Base-by-base conservation (phyloP, 2,329 filamentous ascomycete genomes). In the Fonsecaea pedrosoi region DNA sequence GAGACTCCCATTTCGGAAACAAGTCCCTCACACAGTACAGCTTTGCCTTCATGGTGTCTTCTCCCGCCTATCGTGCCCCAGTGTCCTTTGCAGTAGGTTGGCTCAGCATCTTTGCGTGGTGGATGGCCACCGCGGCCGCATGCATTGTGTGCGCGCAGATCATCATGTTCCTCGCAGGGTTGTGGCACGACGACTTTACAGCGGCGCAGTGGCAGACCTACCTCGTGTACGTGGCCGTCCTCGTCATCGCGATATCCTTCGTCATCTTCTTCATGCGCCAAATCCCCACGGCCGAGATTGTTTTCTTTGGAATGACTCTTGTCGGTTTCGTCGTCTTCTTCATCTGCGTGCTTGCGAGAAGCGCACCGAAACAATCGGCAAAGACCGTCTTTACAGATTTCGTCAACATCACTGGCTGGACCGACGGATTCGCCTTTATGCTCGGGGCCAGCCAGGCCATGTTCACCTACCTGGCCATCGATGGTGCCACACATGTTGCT, bases 321-420 rank as follows among this genome's bases (percentile, higher is more conserved):
- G 30, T 63, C 10, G 72, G 67, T 12, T 74, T 73, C 35, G 35
- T 75, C 5, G 73, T 75, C n/a, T 67, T 73, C 35, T 57, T 77
- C 18, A 72, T 77, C 56, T 70, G 74, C 2, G 58, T 78, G 25
- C 69, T 79, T 13, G 69, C 68, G 1, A 64, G 62, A 21, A 65
- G 63, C 35, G 40, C 55, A 9, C 56, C 68, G 13, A 72, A 71
- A 63, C 70, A 73, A 56, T 42, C 83, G 9, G 89, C 82, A n/a
- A 75, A 82, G 8, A 90, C 89, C 59, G 90, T 73, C 1, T 73
- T 71, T 56, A 67, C 61, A 7, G 77, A 86, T 1, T 91, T 92
- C 73, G 84, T 89, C 74, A 92, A 92, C 71, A 75, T 84, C 45
- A 87, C 86, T 9, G 88, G 87, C 35, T 91, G 89, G 89, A 88